Base-by-base conservation (phyloP, 768 basidiomycete species). In the Pleurotus ostreatus region DNA sequence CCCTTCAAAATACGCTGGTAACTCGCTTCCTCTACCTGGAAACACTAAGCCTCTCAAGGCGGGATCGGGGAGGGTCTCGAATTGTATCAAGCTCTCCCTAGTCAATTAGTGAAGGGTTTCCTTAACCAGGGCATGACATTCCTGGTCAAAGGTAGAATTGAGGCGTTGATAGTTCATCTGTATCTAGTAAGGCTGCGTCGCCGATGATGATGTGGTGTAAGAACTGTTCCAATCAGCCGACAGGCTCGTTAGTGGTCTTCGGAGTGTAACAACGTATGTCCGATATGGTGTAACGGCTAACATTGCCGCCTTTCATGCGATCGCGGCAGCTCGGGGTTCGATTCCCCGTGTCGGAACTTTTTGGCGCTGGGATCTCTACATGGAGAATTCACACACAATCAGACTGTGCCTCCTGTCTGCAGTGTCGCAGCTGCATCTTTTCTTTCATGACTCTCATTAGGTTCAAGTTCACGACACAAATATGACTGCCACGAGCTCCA, bases 231-330 rank as follows among this genome's bases (percentile, higher is more conserved):
- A 49, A 12, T 13, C 37, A 4, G 9, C 9, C 30, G 2, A 2
- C 30, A 11, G 9, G 2, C 8, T 30, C 2, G 30, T 30, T 2
- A 30, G 2, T 30, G 30, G 30, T 11, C 8, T 30, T 11, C 30
- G 7, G 26, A 30, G 8, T 30, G 6, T n/a, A n/a, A n/a, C n/a
- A n/a, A n/a, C n/a, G n/a, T n/a, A n/a, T n/a, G n/a, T n/a, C n/a
- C 55, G 64, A 63, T 80, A 80, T 80, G 79, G 79, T 80, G 79
- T 80, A 81, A 80, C 66, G 79, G 79, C 78, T 78, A 81, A 79
- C 79, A 80, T 81, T 79, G 72, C 78, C 79, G 79, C 79, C 79
- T 81, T 72, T 80, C 79, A 78, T 55, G 13, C n/a, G 18, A 57
- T 57, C 69, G 77, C 79, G 76, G 77, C 72, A 78, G 77, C 77